Base-by-base conservation (phyloP, 306 rosid species). In the Cucurbita pepo region DNA sequence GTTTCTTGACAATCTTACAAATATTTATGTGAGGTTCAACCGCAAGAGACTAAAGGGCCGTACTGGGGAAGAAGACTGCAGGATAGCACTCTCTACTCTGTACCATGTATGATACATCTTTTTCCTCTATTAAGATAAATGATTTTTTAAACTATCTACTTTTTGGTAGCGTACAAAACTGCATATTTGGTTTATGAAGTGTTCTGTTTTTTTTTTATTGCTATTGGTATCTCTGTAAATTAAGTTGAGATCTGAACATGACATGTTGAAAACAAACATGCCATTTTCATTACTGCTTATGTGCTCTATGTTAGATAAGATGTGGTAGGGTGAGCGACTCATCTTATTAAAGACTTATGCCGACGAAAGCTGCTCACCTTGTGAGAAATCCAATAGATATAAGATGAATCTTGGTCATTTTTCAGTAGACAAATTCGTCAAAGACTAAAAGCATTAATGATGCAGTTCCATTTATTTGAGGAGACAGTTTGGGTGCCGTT, bases 1-100 rank as follows among this genome's bases (percentile, higher is more conserved):
- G 82, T 94, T 88, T 81, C 98, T 94, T 64, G 98, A 94, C 78
- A 94, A 87, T 83, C 88, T 94, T 65, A 94, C 98, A 78, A 94
- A 94, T 82, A 88, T 94, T 34, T 94, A 89, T 66, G 98, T 94
- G 30, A 80, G 98, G 86, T 89, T 88, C 90, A 94, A 89, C 85
- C 98, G 97, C 63, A 94, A 90, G 91, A 89, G 98, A 82, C 91
- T 94, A 69, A 94, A 94, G 88, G 98, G 98, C 66, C 98, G 98
- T 62, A 86, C 95, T 65, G 96, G 92, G 75, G 98, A 90, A 81
- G 92, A 94, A 71, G 98, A 94, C 74, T 94, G 97, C 81, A 80
- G 95, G 83, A 85, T 83, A 50, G 94, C 98, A 11, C 96, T 94
- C 69, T 90, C 97, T 72, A 94, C 97, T 77, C 98, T 92, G 58